A percentile compares a stretch with the other conserved stretches of the same genome.
Conservation (phyloP, 2,329 filamentous ascomycete species). For the Fusarium cicatricum region DNA sequence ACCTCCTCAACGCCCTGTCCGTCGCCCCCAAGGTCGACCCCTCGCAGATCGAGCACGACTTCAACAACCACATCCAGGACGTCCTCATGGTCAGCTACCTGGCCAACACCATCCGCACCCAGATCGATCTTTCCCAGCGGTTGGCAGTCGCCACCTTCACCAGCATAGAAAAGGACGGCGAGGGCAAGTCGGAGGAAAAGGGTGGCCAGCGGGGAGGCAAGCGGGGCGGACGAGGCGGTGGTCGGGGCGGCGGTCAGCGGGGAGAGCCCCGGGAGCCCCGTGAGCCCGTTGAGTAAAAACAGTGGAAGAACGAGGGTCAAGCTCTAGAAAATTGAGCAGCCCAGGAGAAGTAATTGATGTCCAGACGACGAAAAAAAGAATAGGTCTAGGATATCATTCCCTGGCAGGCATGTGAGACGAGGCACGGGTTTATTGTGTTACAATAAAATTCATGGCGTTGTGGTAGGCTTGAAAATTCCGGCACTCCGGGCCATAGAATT, state of each 20-base stretch:
- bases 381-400: constrained; percentile 35
- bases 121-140: constrained; percentile 97
- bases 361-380: constrained; percentile 26
- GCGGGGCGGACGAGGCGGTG: constrained; percentile 60
- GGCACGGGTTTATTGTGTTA: constrained; percentile 45
- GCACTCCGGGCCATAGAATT: constrained; percentile 46
- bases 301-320: constrained; percentile 20
- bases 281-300: constrained; percentile 45
- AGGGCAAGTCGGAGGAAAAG: constrained; percentile 57
- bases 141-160: constrained; percentile 80
- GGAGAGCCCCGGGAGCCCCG: constrained; percentile 58
- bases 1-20: constrained; percentile 91
- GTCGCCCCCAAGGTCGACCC: constrained; percentile 94
- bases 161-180: constrained; percentile 58
- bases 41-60: constrained; percentile 92
- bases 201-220: constrained; percentile 59
- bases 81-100: constrained; percentile 98
- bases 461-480: constrained; percentile 47
- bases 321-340: constrained; percentile 29
- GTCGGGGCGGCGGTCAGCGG: constrained; percentile 60
- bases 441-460: constrained; percentile 50
- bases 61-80: constrained; percentile 99
- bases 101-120: constrained; percentile 97
- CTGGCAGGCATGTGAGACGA: constrained; percentile 42
- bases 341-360: constrained; percentile 36